Evolutionary conservation across 805 yeast genomes (phyloP), one percentile per base, ranked within the genome.

Genomic region (Vanderwaltozyma yarrowii): DNA sequence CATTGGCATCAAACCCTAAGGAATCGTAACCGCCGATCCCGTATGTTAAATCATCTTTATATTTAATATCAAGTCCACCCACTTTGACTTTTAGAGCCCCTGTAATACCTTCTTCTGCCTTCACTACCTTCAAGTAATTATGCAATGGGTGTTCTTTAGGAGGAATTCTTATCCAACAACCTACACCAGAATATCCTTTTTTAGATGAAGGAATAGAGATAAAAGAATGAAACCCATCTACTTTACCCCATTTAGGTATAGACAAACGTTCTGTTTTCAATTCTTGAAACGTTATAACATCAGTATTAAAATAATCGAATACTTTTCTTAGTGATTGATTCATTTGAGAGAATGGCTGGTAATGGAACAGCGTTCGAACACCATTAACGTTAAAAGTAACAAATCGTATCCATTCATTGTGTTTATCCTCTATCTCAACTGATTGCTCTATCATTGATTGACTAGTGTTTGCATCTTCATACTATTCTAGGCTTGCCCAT

Each of bases 131-230:
- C 19, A 87, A 53, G 2, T 68, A 54, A 15, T 55, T 52, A 17
- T 45, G 32, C 1, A 58, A 52, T 0, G 71, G 57, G 19, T 79
- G 82, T 10, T 56, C 58, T 0, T 58, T 61, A 1, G 52, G 48
- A 1, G 80, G 75, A 3, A 65, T 58, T 33, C 87, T 62, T 2
- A 84, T 69, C 60, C 84, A 89, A 3, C 89, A 72, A 0, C 88
- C 94, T 1, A 89, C 96, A 0, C 98, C 98, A 39, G 89, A 74
- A 56, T 92, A 92, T 0, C 97, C 97, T 51, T 77, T 82, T 53
- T 76, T 82, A 2, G 54, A 40, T 10, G 54, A 56, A 0, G 96
- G 94, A 11, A 86, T 62, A 0, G 89, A 68, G 25, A 86, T 72
- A 49, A 76, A 89, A 2, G 82, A 68, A 18, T 69, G 62, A 52